These are phyloP conservation scores for Sonneratia caseolaris DNA, from an alignment of 345 rosid genomes.

Conservation along the genomic window DNA sequence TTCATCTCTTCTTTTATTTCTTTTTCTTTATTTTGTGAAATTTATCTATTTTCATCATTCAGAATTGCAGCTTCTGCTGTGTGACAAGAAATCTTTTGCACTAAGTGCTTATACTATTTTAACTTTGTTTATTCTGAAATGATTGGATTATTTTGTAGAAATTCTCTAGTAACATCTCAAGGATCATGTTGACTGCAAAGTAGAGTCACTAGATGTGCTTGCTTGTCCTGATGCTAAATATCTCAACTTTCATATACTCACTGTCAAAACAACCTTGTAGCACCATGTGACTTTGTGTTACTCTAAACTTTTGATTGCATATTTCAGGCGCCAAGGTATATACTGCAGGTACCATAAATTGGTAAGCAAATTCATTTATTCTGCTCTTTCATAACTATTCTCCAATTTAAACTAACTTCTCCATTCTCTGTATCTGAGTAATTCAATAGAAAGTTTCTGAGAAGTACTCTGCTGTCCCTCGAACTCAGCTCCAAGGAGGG, in stretches of 20 bases:
- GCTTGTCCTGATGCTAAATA: background rate
- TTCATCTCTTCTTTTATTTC: too few species aligned
- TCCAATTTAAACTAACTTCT: constrained; percentile 6
- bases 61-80: background rate
- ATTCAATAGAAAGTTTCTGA: constrained; percentile 59
- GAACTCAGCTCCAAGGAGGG: constrained; percentile 90
- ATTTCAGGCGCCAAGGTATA: constrained; percentile 61
- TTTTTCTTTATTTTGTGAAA: too few species aligned
- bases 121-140: background rate
- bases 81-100: background rate
- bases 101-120: background rate
- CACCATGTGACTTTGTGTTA: constrained; percentile 1
- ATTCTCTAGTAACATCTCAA: background rate
- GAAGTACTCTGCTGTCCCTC: constrained; percentile 27
- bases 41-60: background rate
- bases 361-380: constrained; percentile 27
- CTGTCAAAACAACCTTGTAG: background rate
- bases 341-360: constrained; percentile 62
- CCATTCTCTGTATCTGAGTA: background rate
- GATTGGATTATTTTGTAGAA: background rate
- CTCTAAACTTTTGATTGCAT: background rate
- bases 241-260: background rate
- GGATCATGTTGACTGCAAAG: too few species aligned
- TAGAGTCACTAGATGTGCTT: background rate
- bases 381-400: constrained; percentile 10